Conservation (phyloP, 2,329 filamentous ascomycete genomes). For the Blastomyces emzantsi region DNA sequence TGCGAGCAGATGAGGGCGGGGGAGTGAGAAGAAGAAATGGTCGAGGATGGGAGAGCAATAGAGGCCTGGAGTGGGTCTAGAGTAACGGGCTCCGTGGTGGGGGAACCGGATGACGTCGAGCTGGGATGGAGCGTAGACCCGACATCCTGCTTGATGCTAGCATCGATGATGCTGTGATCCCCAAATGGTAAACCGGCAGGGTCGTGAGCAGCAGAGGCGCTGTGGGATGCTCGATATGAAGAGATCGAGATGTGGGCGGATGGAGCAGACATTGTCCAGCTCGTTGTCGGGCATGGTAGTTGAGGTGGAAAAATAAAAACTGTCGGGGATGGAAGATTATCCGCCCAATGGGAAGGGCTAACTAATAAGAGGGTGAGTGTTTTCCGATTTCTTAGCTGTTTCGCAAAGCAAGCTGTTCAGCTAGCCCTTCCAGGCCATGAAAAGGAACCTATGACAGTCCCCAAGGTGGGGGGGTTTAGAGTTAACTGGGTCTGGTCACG, state of each 20-base stretch:
- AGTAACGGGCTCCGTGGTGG: constrained; percentile 4
- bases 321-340: not conserved
- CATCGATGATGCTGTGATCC: not conserved
- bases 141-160: not conserved
- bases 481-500: not conserved
- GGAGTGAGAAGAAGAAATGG: constrained; percentile 8
- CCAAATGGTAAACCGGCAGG: not conserved
- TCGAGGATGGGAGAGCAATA: constrained; percentile 1
- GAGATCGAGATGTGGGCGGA: not conserved
- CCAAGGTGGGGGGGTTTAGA: not conserved
- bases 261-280: constrained; percentile 4
- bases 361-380: not conserved
- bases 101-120: constrained; percentile 5
- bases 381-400: not conserved
- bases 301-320: not conserved
- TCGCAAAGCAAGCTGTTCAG: not conserved
- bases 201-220: not conserved
- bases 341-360: not conserved
- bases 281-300: not conserved
- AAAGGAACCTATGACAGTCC: not conserved
- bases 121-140: not conserved
- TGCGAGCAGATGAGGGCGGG: constrained; percentile 7
- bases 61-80: constrained; percentile 5
- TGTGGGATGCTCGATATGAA: not conserved
- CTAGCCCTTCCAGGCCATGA: constrained; percentile 1